Conservation (phyloP, 2,329 filamentous ascomycete species). For the Botrytis fabae region DNA sequence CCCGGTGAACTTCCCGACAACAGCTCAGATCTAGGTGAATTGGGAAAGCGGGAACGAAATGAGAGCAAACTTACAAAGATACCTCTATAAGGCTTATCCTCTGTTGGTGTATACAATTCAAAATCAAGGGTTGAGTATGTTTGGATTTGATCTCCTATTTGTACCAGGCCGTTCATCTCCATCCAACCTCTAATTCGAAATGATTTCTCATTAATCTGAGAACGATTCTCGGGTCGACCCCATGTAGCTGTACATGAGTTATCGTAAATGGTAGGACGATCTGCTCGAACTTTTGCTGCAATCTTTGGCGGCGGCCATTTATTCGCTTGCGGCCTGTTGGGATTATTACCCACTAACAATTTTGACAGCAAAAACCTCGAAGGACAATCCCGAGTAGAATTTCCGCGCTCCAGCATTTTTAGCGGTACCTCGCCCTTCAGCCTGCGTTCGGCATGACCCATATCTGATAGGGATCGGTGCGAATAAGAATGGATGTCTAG, state of each 20-base stretch:
- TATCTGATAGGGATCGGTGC: not conserved
- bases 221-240: conserved; percentile 42
- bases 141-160: conserved; percentile 55
- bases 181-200: conserved; percentile 80
- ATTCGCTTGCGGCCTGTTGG: not conserved
- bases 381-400: not conserved
- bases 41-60: not conserved
- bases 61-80: conserved; percentile 65
- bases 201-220: conserved; percentile 64
- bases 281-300: conserved; percentile 54
- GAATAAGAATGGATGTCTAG: conserved; percentile 43
- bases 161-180: conserved; percentile 57
- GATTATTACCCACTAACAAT: not conserved
- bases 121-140: conserved; percentile 73
- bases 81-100: conserved; percentile 78
- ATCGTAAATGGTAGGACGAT: conserved; percentile 46
- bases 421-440: conserved; percentile 7
- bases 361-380: conserved; percentile 19
- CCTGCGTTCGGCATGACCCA: conserved; percentile 11
- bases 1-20: not conserved
- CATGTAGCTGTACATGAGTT: not conserved
- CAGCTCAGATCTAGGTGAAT: not conserved
- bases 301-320: conserved; percentile 76
- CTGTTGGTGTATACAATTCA: conserved; percentile 75
- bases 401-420: not conserved